These are phyloP conservation scores for Umbelopsis isabellina DNA, from an alignment of 192 early-diverging fungal genomes.

Conservation along the genomic window DNA sequence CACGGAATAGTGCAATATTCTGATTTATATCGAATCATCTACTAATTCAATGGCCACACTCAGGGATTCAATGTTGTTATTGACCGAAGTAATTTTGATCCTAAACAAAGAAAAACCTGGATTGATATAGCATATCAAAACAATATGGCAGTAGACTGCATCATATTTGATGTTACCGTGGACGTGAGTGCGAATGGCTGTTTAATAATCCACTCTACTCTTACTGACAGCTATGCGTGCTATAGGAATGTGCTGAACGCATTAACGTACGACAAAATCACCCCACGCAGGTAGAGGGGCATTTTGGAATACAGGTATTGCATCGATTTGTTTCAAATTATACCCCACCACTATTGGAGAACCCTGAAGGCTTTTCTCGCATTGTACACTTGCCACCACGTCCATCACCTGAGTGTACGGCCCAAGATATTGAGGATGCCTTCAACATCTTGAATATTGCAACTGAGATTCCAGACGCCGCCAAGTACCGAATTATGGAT, in stretches of 20 bases:
- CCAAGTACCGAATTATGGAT: background rate
- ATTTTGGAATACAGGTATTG: conserved; percentile 64
- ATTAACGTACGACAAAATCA: conserved; percentile 65
- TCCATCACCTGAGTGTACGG: conserved; percentile 38
- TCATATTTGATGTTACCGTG: conserved; percentile 68
- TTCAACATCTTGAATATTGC: conserved; percentile 14
- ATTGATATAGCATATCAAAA: conserved; percentile 64
- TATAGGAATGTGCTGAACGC: conserved; percentile 59
- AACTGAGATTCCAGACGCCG: background rate
- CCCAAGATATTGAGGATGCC: conserved; percentile 43
- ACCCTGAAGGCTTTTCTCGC: conserved; percentile 48
- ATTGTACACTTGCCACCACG: conserved; percentile 49
- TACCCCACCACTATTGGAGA: conserved; percentile 41
- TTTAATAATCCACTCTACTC: background rate
- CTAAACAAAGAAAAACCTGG: conserved; percentile 73
- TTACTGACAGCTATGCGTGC: background rate
- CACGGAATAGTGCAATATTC: background rate
- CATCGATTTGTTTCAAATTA: conserved; percentile 58
- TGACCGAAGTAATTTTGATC: conserved; percentile 82
- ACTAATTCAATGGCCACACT: conserved; percentile 41
- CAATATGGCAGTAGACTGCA: conserved; percentile 61
- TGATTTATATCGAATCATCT: background rate
- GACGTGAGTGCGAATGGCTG: conserved; percentile 43
- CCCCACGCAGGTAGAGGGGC: conserved; percentile 72
- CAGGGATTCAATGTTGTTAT: conserved; percentile 70